phyloP scores from a whole-genome alignment of 192 early-diverging fungal genomes.

The Coemansia sp. region DNA sequence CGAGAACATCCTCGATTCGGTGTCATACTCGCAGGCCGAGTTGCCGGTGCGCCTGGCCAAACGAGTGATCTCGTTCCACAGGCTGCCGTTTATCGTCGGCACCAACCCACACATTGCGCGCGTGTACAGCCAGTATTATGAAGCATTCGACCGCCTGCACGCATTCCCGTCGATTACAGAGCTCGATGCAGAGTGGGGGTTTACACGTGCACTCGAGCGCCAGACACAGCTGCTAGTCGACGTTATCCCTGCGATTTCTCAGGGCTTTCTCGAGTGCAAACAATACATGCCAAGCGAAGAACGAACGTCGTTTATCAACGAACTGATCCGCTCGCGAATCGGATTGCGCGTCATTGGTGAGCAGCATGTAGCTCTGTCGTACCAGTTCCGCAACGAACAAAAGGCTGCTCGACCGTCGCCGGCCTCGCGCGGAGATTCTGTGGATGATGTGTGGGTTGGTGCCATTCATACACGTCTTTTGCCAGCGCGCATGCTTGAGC shows the following conservation, averaged over 20 bases:
- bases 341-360: constrained; percentile 91
- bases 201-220: constrained; percentile 67
- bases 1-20: constrained; percentile 59
- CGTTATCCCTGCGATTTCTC: constrained; percentile 87
- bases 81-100: constrained; percentile 92
- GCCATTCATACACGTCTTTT: constrained; percentile 77
- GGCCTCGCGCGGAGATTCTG: background rate
- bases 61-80: constrained; percentile 82
- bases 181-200: constrained; percentile 61
- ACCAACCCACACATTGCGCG: constrained; percentile 89
- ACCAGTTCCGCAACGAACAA: constrained; percentile 48
- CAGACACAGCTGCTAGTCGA: constrained; percentile 77
- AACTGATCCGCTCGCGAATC: constrained; percentile 87
- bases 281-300: constrained; percentile 77
- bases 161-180: constrained; percentile 64
- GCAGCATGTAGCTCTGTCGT: constrained; percentile 78
- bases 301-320: constrained; percentile 75
- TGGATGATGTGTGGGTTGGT: constrained; percentile 68
- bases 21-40: constrained; percentile 70
- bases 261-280: constrained; percentile 88
- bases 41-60: constrained; percentile 87
- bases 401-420: constrained; percentile 35
- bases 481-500: constrained; percentile 67
- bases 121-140: constrained; percentile 79
- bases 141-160: constrained; percentile 72